Conservation (phyloP, 768 basidiomycete species). For the Rhizopogon roseolus region DNA sequence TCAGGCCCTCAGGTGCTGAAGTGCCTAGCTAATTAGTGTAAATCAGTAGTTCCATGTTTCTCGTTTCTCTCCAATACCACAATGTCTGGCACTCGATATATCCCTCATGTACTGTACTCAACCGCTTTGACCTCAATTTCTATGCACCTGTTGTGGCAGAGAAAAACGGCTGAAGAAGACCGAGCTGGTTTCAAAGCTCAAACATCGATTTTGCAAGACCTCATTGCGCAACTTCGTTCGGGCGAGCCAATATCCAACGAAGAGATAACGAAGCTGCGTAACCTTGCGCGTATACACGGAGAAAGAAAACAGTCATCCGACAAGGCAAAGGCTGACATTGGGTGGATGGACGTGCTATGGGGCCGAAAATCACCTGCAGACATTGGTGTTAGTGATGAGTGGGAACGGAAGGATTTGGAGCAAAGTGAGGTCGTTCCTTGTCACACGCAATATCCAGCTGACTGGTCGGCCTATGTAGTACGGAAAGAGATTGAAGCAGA, state of each 20-base stretch:
- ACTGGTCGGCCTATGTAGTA: conserved; percentile 1
- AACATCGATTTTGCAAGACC: conserved; percentile 57
- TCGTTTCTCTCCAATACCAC: neutral
- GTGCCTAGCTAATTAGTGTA: no score
- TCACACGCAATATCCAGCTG: neutral
- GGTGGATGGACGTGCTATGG: conserved; percentile 51
- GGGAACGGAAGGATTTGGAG: conserved; percentile 35
- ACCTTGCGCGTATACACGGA: conserved; percentile 41
- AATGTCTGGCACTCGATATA: conserved; percentile 35
- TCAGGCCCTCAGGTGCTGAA: no score
- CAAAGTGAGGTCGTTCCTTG: conserved; percentile 26
- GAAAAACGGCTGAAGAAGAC: conserved; percentile 47
- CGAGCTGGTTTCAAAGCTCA: conserved; percentile 51
- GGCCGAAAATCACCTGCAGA: conserved; percentile 25
- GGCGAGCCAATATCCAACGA: conserved; percentile 39
- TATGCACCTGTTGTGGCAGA: conserved; percentile 57
- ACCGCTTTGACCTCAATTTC: conserved; percentile 63
- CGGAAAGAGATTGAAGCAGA: conserved; percentile 4
- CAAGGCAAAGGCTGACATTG: conserved; percentile 18
- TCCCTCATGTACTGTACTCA: conserved; percentile 63
- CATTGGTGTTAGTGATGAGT: conserved; percentile 23
- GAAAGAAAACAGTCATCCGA: conserved; percentile 8
- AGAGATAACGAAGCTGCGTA: conserved; percentile 51
- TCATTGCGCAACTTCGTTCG: conserved; percentile 47
- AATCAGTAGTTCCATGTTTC: neutral